Base-by-base conservation (phyloP, 768 basidiomycete species). In the Pulveroboletus sp. region DNA sequence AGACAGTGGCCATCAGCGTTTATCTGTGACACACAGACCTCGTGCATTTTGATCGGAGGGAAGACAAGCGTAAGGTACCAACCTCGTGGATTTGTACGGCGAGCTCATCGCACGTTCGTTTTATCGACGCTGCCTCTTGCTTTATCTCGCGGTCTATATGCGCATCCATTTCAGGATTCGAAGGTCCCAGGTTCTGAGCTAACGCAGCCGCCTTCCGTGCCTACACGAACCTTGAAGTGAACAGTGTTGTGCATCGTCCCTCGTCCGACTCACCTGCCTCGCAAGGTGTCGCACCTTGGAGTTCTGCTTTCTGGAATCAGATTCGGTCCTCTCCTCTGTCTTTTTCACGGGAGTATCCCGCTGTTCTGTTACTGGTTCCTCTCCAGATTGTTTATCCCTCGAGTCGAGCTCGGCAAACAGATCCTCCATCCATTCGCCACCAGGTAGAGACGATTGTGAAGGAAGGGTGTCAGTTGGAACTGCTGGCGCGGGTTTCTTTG, bases 1-100 rank as follows among this genome's bases (percentile, higher is more conserved):
- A 98, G 82, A 71, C 95, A 98, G 60, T 98, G 94, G 0, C 95
- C 95, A 60, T 98, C 95, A 15, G 95, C 92, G 51, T 84, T 83
- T 58, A 97, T 86, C 93, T 96, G 57, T 50, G n/a, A 14, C 6
- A n/a, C 5, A 35, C 9, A 47, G 31, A 36, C 33, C 47, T 45
- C 18, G 6, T 33, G 39, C 32, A 46, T 42, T 43, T 45, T 43
- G 17, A 46, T 41, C 35, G 36, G 52, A 21, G 17, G 17, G 10
- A 46, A 38, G 32, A 42, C 7, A 8, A 45, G 27, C n/a, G 8
- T 30, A 39, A 43, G 35, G 42, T 40, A 58, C 71, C 47, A 49
- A 83, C 88, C 75, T 92, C 81, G 53, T 82, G 70, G 36, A 89
- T 73, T 50, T 81, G 76, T 31, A 92, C 71, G 17, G 74, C 74